phyloP scores from a whole-genome alignment of 345 rosid genomes.

The Sisymbrium altissimum region DNA sequence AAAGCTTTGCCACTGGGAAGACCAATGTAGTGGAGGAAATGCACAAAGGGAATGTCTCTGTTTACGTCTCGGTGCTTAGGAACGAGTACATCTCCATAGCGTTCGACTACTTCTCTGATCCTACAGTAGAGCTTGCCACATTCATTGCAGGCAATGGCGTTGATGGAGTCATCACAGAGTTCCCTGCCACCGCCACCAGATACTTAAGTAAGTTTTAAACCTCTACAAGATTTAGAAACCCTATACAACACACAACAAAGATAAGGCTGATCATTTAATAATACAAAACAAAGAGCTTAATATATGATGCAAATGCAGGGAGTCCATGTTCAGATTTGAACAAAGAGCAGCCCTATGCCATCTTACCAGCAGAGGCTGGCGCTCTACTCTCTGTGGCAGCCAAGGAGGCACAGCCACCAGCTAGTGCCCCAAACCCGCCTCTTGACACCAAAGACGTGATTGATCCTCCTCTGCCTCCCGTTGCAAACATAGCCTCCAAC shows the following conservation, averaged over 20 bases:
- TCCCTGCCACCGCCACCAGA: slow-evolving; percentile 71
- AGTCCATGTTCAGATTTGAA: slow-evolving; percentile 55
- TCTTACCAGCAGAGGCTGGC: slow-evolving; percentile 59
- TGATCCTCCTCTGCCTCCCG: slow-evolving; percentile 83
- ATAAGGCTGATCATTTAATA: background rate
- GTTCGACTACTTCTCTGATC: slow-evolving; percentile 74
- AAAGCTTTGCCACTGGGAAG: slow-evolving; percentile 38
- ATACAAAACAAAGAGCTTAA: slow-evolving; percentile 12
- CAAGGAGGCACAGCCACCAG: slow-evolving; percentile 33
- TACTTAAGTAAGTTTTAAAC: slow-evolving; percentile 52
- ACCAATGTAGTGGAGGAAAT: slow-evolving; percentile 54
- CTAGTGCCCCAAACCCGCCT: slow-evolving; percentile 45
- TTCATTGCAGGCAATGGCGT: slow-evolving; percentile 43
- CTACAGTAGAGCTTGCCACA: slow-evolving; percentile 63
- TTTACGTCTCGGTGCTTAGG: slow-evolving; percentile 55
- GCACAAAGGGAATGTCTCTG: slow-evolving; percentile 65
- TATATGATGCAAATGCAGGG: slow-evolving; percentile 44
- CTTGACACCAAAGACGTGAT: slow-evolving; percentile 48
- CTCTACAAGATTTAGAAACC: background rate
- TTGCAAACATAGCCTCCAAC: slow-evolving; percentile 20
- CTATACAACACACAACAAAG: background rate
- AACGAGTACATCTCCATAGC: slow-evolving; percentile 60
- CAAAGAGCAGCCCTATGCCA: slow-evolving; percentile 26
- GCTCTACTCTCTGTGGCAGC: slow-evolving; percentile 31
- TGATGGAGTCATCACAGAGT: slow-evolving; percentile 77